A percentile compares a stretch with the other conserved stretches of the same genome.
phyloP scores from a whole-genome alignment of 257 asterid genomes.

The Galeopsis tetrahit region DNA sequence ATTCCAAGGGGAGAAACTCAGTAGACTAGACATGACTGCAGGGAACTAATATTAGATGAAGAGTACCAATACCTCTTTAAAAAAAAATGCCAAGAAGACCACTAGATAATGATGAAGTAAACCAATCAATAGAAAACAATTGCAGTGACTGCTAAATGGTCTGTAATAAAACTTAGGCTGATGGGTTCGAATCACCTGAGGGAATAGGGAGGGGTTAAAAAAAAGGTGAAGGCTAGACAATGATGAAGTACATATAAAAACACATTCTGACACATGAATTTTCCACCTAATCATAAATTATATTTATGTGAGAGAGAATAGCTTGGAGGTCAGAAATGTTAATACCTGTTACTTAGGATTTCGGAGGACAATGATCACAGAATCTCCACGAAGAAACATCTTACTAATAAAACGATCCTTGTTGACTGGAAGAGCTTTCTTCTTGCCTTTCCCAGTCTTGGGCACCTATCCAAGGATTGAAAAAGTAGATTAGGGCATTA shows the following conservation, averaged over 20 bases:
- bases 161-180: not conserved
- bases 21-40: not conserved
- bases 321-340: conserved; percentile 6
- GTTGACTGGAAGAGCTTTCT: conserved; percentile 86
- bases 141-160: conserved; percentile 1
- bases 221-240: too few relatives aligned
- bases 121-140: not conserved
- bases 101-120: not conserved
- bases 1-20: not conserved
- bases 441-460: conserved; percentile 90
- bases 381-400: conserved; percentile 95
- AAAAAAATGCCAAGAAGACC: not conserved
- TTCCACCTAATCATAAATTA: conserved; percentile 1
- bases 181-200: too few relatives aligned
- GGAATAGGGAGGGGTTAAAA: too few relatives aligned
- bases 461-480: conserved; percentile 57
- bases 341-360: conserved; percentile 77
- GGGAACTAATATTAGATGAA: not conserved
- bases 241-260: not conserved
- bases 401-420: conserved; percentile 86
- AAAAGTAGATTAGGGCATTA: conserved; percentile 15
- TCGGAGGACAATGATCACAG: conserved; percentile 86
- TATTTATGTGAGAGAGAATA: not conserved
- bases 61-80: too few relatives aligned
- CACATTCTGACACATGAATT: not conserved